These are phyloP conservation scores for Gastrodia elata DNA, from an alignment of 106 monocot genomes.

Conservation along the genomic window DNA sequence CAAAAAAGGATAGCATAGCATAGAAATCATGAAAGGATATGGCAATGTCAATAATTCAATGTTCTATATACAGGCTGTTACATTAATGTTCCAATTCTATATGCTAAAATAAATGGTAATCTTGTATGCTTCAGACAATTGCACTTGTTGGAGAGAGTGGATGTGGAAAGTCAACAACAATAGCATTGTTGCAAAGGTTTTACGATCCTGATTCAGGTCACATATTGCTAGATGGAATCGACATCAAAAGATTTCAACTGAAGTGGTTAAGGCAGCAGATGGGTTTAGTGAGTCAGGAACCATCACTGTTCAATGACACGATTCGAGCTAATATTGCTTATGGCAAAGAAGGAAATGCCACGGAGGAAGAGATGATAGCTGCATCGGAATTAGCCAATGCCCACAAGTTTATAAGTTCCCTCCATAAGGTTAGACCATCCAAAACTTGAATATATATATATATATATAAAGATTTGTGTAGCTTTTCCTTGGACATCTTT, in stretches of 20 bases:
- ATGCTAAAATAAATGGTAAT: background rate
- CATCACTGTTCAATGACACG: slow-evolving; percentile 12
- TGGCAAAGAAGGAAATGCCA: slow-evolving; percentile 10
- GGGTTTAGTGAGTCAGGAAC: slow-evolving; percentile 13
- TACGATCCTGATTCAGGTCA: slow-evolving; percentile 11
- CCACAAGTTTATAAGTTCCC: slow-evolving; percentile 6
- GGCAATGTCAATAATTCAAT: no score
- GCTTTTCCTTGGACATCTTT: background rate
- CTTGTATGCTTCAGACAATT: background rate
- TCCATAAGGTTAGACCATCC: slow-evolving; percentile 3
- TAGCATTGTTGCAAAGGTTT: slow-evolving; percentile 12
- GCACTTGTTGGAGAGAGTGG: slow-evolving; percentile 14
- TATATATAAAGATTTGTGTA: no score
- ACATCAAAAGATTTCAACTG: slow-evolving; percentile 6
- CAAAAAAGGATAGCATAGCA: no score
- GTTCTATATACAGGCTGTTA: background rate
- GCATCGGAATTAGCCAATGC: slow-evolving; percentile 8
- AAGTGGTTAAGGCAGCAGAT: slow-evolving; percentile 13
- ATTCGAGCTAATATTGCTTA: slow-evolving; percentile 14
- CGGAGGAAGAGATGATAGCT: slow-evolving; percentile 9
- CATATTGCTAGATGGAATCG: slow-evolving; percentile 10
- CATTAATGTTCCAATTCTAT: background rate
- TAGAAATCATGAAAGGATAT: no score
- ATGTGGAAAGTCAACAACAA: slow-evolving; percentile 9
- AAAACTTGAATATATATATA: no score